Evolutionary conservation across 2,329 filamentous ascomycete species (phyloP), one percentile per base, ranked within the genome.

Genomic region (Diaporthe ilicicola): DNA sequence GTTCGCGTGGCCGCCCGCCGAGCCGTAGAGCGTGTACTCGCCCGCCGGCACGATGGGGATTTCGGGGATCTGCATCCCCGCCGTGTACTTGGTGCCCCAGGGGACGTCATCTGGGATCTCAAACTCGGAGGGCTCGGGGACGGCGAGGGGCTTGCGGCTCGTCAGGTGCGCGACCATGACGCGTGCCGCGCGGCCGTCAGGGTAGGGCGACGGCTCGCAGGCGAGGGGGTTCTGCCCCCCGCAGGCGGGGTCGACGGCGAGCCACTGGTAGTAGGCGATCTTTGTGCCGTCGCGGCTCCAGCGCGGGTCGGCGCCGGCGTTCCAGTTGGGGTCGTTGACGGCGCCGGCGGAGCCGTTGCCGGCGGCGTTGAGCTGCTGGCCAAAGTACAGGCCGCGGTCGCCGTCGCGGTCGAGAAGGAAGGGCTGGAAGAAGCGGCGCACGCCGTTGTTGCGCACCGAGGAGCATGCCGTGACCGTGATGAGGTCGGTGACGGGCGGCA

Each of bases 291-390:
- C 84, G 1, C 74, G 77, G 2, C 81, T 83, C 54, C 78, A 84
- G 1, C 75, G 77, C 2, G 83, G 85, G 73, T 86, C 85, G 6
- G 84, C 85, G 13, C 77, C 75, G 4, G 78, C 84, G 73, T 86
- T 86, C 85, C 85, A 86, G 32, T 84, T 79, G 0, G 84, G 81
- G 67, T 86, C 84, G 67, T 83, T 82, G n/a, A 83, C 70, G 65
- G 75, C 79, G 1, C 82, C 82, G 19, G 73, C 72, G 32, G 73
- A 79, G 3, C 76, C 78, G 24, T 80, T 76, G 1, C 79, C 80
- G 0, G 71, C 82, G 0, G 74, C 79, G 55, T 86, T 86, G 69
- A 85, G 73, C 67, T 77, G 76, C 73, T 84, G 83, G 3, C 84
- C 84, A 69, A 79, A 84, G 73, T 86, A 86, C 0, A 75, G 67